These are phyloP conservation scores for Hypoxylon sp. DNA, from an alignment of 2,329 filamentous ascomycete species.

Conservation along the genomic window DNA sequence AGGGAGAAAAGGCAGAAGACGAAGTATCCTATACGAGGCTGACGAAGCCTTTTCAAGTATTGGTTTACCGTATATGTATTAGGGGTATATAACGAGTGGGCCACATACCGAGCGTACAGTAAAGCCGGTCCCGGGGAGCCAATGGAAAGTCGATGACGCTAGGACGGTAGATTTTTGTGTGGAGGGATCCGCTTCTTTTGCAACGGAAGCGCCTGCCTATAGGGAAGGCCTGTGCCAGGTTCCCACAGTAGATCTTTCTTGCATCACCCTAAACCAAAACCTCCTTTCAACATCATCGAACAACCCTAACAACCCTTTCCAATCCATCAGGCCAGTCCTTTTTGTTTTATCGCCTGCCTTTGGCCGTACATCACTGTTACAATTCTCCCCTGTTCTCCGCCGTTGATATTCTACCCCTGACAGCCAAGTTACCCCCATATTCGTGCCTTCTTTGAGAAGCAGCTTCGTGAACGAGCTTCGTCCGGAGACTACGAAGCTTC, in stretches of 20 bases:
- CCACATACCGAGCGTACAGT: conserved; percentile 22
- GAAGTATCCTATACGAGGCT: conserved; percentile 17
- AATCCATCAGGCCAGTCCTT: conserved; percentile 4
- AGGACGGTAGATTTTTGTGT: conserved; percentile 39
- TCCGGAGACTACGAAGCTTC: conserved; percentile 6
- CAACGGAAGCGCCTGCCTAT: no score
- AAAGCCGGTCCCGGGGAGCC: neutral
- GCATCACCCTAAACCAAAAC: conserved; percentile 34
- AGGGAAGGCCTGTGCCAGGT: conserved; percentile 10
- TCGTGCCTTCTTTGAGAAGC: neutral
- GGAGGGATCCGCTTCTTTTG: conserved; percentile 28
- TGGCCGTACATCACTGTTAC: conserved; percentile 7
- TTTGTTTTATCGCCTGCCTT: conserved; percentile 4
- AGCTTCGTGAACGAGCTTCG: conserved; percentile 14
- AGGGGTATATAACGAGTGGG: neutral
- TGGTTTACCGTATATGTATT: conserved; percentile 13
- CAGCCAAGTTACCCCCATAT: neutral
- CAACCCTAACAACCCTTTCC: conserved; percentile 12
- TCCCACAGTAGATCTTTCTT: conserved; percentile 35
- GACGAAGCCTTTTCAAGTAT: conserved; percentile 17
- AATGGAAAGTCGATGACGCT: conserved; percentile 42
- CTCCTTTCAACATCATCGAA: conserved; percentile 23
- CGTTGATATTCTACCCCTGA: neutral
- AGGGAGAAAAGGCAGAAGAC: neutral
- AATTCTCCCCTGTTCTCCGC: neutral